Evolutionary conservation across 179 eudicot genomes (phyloP), one percentile per base, ranked within the genome.

Genomic region (Drosera spatulata): DNA sequence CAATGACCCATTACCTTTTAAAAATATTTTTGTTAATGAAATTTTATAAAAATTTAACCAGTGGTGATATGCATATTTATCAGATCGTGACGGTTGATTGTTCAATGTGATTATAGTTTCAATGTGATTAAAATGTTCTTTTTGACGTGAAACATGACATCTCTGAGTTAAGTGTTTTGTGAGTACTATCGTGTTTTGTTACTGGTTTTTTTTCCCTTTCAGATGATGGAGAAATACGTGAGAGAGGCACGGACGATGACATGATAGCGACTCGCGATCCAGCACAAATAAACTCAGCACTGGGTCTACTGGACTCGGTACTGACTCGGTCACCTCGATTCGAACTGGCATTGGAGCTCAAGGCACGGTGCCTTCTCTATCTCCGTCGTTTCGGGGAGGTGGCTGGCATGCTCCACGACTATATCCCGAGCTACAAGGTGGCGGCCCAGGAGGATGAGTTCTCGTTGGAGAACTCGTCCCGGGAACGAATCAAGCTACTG

Each of bases 151-250:
- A n/a, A n/a, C n/a, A n/a, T n/a, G n/a, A n/a, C n/a, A n/a, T n/a
- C n/a, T n/a, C n/a, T n/a, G n/a, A n/a, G n/a, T n/a, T n/a, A n/a
- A n/a, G n/a, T n/a, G n/a, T n/a, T n/a, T n/a, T n/a, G n/a, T n/a
- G n/a, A n/a, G n/a, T n/a, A n/a, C n/a, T n/a, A n/a, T n/a, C n/a
- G n/a, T n/a, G n/a, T n/a, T n/a, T n/a, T n/a, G n/a, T n/a, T n/a
- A n/a, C n/a, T n/a, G n/a, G n/a, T n/a, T n/a, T n/a, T n/a, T n/a
- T n/a, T n/a, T n/a, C n/a, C n/a, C n/a, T n/a, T 33, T 39, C 85
- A 89, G 97, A 75, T 89, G 55, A 91, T 84, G 42, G 91, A 89
- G 45, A 82, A 69, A 56, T 82, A 84, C 54, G 79, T 89, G 2
- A 74, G 73, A 53, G 99, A 93, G 22, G 99, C 99, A 1, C 66